phyloP scores from a whole-genome alignment of 345 rosid species.

The Adansonia digitata region DNA sequence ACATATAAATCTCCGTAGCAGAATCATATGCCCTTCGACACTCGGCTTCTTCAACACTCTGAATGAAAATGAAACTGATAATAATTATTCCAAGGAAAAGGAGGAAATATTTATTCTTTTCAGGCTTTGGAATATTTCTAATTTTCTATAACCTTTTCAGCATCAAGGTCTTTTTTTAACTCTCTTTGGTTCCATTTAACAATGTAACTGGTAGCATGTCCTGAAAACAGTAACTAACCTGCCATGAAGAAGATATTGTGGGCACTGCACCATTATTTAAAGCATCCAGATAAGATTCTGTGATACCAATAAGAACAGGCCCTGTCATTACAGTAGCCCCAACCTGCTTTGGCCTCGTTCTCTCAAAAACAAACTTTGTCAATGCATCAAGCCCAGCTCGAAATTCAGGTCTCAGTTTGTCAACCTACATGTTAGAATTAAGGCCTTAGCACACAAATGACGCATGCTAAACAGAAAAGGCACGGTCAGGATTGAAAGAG shows the following conservation, averaged over 20 bases:
- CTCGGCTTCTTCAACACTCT: conserved; percentile 99
- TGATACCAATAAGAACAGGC: conserved; percentile 86
- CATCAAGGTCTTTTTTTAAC: background rate
- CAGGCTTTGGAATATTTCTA: background rate
- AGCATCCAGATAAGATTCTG: conserved; percentile 86
- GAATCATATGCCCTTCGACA: conserved; percentile 86
- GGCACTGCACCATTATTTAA: conserved; percentile 98
- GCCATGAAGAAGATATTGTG: conserved; percentile 96
- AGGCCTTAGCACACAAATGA: conserved; percentile 1
- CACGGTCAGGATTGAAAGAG: background rate
- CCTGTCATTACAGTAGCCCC: conserved; percentile 92
- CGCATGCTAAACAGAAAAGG: background rate
- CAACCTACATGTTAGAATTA: conserved; percentile 44
- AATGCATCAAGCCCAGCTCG: conserved; percentile 85
- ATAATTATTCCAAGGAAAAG: background rate
- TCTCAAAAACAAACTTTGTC: conserved; percentile 94
- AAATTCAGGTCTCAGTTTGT: conserved; percentile 75
- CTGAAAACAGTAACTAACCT: conserved; percentile 47
- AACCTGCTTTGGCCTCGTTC: conserved; percentile 92
- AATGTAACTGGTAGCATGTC: background rate
- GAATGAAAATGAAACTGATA: conserved; percentile 14
- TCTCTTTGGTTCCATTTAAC: conserved; percentile 1
- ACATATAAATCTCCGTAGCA: conserved; percentile 67
- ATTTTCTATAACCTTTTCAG: background rate
- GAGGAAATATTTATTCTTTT: background rate